phyloP scores from a whole-genome alignment of 2,329 filamentous ascomycete genomes.

The Purpureocillium takamizusanense region DNA sequence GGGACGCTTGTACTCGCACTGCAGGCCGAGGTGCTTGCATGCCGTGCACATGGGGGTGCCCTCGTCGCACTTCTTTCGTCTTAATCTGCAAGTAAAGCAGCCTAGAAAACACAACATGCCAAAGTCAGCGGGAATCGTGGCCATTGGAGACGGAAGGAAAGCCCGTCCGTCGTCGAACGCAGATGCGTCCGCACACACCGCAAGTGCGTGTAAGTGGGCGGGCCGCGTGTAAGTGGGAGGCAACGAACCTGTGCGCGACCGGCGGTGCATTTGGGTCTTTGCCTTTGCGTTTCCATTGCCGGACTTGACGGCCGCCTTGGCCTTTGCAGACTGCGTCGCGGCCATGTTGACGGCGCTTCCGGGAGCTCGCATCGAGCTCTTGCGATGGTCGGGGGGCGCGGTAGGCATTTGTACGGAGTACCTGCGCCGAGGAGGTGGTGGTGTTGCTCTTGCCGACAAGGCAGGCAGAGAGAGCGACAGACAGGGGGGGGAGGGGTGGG shows the following conservation, averaged over 20 bases:
- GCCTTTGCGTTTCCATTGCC: slow-evolving; percentile 48
- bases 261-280: slow-evolving; percentile 81
- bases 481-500: slow-evolving; percentile 11
- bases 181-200: too few species aligned
- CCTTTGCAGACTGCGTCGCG: slow-evolving; percentile 48
- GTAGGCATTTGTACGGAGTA: slow-evolving; percentile 47
- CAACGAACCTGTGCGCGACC: slow-evolving; percentile 81
- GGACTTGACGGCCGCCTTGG: slow-evolving; percentile 47
- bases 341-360: slow-evolving; percentile 48
- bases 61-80: slow-evolving; percentile 63
- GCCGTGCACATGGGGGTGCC: slow-evolving; percentile 53
- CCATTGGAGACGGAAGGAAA: too few species aligned
- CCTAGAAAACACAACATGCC: slow-evolving; percentile 28
- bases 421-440: neutral
- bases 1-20: slow-evolving; percentile 93
- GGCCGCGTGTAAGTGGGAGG: neutral
- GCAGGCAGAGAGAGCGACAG: neutral
- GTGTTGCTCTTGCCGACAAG: neutral
- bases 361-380: slow-evolving; percentile 38
- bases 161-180: too few species aligned
- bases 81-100: slow-evolving; percentile 60
- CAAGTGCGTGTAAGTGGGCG: slow-evolving; percentile 22
- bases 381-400: slow-evolving; percentile 52
- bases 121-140: slow-evolving; percentile 4
- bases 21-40: slow-evolving; percentile 67